Base-by-base conservation (phyloP, 1,139 yeast species). In the Blastobotrys arbuscula region DNA sequence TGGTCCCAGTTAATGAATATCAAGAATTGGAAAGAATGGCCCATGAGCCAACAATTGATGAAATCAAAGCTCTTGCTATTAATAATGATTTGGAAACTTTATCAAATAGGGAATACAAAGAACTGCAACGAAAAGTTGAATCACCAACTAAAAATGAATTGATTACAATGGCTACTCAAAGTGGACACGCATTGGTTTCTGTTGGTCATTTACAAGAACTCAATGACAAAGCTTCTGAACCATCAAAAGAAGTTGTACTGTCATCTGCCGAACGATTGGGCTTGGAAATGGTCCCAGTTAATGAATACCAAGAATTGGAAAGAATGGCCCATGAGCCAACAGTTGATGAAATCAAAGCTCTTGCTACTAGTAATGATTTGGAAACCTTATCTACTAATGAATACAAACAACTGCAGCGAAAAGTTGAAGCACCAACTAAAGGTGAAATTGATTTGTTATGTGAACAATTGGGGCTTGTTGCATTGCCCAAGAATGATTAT, bases 331-430 rank as follows among this genome's bases (percentile, higher is more conserved):
- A 46, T 10, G 47, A 56, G 24, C 61, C 54, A 36, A 52, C 63
- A 6, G 35, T 36, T 5, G 59, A 59, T 9, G 62, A 61, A 42
- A 42, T 63, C 2, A 48, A 50, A 37, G 39, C 44, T 4, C 43
- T 44, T 16, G 59, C 62, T 10, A 50, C 55, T 2, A 45, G 49
- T 2, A 52, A 55, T 20, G 64, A 62, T 19, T 50, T 63, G 28
- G 60, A 63, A 8, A 52, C 62, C 9, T 33, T 75, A 6, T 58
- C 70, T 4, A 44, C 53, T 1, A 54, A 47, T 8, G 63, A 60
- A 30, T 51, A 54, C 7, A 52, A 50, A 2, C 57, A 58, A 28
- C 53, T 66, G 31, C 50, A 54, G 13, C 55, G 64, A n/a, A 52
- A 50, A 21, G 55, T 55, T 9, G 50, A 53, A 7, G 45, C 51